Evolutionary conservation across 495 filamentous ascomycete species (phyloP), one percentile per base, ranked within the genome.

Genomic region (Pyronema domesticum): DNA sequence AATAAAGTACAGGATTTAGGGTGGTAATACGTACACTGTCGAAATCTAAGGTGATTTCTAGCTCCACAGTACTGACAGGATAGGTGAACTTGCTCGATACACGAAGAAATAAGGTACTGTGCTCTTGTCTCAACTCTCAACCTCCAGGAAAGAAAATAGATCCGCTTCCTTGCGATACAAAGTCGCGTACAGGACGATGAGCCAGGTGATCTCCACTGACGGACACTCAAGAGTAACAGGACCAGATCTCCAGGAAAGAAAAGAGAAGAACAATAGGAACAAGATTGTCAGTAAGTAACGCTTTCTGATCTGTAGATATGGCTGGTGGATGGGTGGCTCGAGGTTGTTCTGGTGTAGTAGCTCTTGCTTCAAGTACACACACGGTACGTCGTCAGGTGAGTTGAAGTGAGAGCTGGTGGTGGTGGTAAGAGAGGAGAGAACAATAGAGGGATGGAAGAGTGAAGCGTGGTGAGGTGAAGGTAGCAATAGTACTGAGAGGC

Each of bases 21-120:
- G 62, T 61, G 63, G 58, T 61, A 59, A 65, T 65, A 65, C 63
- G 63, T 65, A 65, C 63, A 65, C 62, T 65, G 58, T 54, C 55
- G 50, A 60, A 62, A 52, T 18, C n/a, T 17, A 43, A 19, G 15
- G 37, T n/a, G 51, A 40, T n/a, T 43, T 40, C 33, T 53, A 11
- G 51, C 33, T 43, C 51, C 51, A 53, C 36, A 53, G 17, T 34
- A 53, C 17, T 51, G 34, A 51, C 19, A 51, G 23, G 34, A 51
- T 37, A 34, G 45, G 10, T 47, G 45, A 14, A 15, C 48, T 60
- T 60, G 53, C 58, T 59, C 48, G 55, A 63, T 63, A 63, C 60
- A 63, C 60, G 59, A 63, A 62, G 60, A 63, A 63, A 63, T 63
- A 54, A 59, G 57, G 57, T 51, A 60, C 39, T 42, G 39, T 42